Conservation (phyloP, 2,329 filamentous ascomycete genomes). For the Ilyonectria robusta region DNA sequence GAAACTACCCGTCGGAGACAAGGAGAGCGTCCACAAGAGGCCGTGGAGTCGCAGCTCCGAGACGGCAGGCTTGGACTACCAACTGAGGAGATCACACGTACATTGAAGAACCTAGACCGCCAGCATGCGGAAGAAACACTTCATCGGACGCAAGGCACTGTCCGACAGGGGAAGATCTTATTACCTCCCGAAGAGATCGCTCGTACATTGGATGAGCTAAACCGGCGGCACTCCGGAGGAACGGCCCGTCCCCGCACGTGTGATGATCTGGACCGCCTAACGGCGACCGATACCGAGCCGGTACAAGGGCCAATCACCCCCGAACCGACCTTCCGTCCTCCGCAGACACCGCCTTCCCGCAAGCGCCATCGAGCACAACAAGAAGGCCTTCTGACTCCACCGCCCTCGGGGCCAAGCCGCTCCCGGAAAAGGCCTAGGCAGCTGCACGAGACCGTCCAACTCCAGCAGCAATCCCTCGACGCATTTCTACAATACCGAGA, state of each 20-base stretch:
- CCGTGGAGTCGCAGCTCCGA: not conserved
- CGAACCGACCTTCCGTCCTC: not conserved
- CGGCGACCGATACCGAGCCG: not conserved
- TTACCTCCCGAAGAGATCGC: not conserved
- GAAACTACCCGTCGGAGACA: conserved; percentile 2
- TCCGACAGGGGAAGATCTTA: not conserved
- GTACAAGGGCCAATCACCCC: not conserved
- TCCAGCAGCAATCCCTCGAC: conserved; percentile 17
- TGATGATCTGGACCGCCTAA: not conserved
- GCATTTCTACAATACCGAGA: conserved; percentile 21
- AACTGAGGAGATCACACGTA: conserved; percentile 3
- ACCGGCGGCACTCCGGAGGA: not conserved
- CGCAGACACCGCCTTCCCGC: not conserved
- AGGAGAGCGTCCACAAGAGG: not conserved
- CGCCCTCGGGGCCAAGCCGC: conserved; percentile 9
- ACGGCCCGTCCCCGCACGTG: not conserved
- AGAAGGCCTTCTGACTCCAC: conserved; percentile 20
- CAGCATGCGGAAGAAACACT: not conserved
- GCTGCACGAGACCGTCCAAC: conserved; percentile 2
- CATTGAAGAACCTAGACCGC: not conserved
- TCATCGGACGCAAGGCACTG: not conserved
- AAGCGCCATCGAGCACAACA: conserved; percentile 2
- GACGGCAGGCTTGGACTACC: not conserved
- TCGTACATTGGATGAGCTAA: not conserved
- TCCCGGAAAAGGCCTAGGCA: conserved; percentile 11